Base-by-base conservation (phyloP, 176 grass and related monocot genomes). In the Paspalum notatum region DNA sequence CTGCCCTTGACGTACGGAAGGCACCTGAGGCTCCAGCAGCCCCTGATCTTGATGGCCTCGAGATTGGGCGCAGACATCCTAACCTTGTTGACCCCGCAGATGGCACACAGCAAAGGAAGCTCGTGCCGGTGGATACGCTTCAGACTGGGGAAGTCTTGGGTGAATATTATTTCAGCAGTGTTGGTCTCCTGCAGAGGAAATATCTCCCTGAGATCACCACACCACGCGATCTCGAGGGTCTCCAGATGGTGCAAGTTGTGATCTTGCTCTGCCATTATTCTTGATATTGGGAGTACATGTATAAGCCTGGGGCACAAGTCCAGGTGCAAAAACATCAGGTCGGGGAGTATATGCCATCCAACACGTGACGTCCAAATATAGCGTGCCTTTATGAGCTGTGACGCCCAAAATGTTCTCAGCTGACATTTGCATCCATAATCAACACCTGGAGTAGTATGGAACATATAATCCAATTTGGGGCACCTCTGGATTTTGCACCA, bases 1-100 rank as follows among this genome's bases (percentile, higher is more conserved):
- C 21, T 9, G 17, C 18, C 7, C 5, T 7, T 0, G 3, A 65
- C 0, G 7, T 14, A 0, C 0, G 71, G 81, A 16, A 83, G 10
- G 7, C 61, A 10, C 7, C 0, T 74, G 9, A 83, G 71, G 81
- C 81, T 83, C 81, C 81, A 83, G 40, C 81, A 83, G 2, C 71
- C 81, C 17, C 50, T 83, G 39, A 76, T 56, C 6, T 66, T 83
- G 13, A 83, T 6, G 0, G 81, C 66, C 40, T 75, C 0, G 0
- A 83, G 71, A 5, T 3, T 2, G 11, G 81, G 81, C 1, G 81
- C 15, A 0, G 14, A 21, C 21, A 83, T 26, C 6, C 7, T 56
- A 3, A 32, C 32, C n/a, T n/a, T n/a, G 3, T 32, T 3, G 32
- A 32, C 32, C 32, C 32, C 32, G 32, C 32, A 32, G 32, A 32